phyloP scores from a whole-genome alignment of 148 eudicot genomes.

The Heliosperma pusillum region DNA sequence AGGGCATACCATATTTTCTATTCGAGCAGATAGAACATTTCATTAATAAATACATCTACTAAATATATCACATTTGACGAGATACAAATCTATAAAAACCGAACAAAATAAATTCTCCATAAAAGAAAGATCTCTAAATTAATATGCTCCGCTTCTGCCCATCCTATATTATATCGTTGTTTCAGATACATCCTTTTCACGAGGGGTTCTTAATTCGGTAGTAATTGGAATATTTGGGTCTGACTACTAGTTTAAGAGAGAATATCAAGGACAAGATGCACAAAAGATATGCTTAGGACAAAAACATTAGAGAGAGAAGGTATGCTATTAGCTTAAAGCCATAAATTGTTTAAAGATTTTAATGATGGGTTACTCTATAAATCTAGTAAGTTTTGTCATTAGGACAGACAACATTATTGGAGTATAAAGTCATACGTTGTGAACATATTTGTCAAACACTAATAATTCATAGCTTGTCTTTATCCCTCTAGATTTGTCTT shows the following conservation, averaged over 20 bases:
- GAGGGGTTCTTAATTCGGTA: too few relatives aligned
- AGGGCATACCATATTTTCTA: neutral
- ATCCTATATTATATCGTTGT: too few relatives aligned
- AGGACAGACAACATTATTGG: neutral
- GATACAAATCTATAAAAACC: too few relatives aligned
- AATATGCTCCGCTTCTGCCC: too few relatives aligned
- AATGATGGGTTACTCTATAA: neutral
- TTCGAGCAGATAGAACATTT: too few relatives aligned
- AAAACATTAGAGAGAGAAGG: neutral
- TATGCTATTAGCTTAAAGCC: neutral
- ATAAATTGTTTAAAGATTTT: neutral
- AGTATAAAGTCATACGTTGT: neutral
- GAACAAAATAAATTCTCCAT: too few relatives aligned
- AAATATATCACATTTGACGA: too few relatives aligned
- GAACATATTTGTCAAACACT: neutral
- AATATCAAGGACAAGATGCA: neutral
- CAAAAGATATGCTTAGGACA: neutral
- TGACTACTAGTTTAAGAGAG: neutral
- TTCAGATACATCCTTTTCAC: too few relatives aligned
- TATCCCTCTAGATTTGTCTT: neutral
- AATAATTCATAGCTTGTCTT: neutral
- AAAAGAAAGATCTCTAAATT: too few relatives aligned
- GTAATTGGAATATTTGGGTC: too few relatives aligned
- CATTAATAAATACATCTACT: too few relatives aligned
- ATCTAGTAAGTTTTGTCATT: neutral